Evolutionary conservation across 768 basidiomycete genomes (phyloP).

Genomic region (Royoungia palumana): DNA sequence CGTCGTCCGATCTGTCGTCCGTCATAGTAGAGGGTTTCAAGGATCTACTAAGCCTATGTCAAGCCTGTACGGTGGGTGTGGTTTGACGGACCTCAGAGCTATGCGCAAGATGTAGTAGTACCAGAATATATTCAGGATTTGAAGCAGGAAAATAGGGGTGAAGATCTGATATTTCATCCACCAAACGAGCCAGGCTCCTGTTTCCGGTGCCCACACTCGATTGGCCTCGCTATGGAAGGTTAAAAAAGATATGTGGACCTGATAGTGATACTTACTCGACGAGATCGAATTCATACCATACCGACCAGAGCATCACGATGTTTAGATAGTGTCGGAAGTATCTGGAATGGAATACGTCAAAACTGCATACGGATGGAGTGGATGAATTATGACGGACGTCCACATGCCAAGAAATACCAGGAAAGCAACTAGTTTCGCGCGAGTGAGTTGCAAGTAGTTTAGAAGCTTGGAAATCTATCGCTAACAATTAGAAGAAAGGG

Average conservation of each 20-base stretch:
- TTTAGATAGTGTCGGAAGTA: constrained; percentile 96
- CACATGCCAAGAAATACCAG: constrained; percentile 65
- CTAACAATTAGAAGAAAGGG: not conserved
- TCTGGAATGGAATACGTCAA: constrained; percentile 35
- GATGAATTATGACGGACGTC: constrained; percentile 56
- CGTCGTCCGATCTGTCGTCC: constrained; percentile 83
- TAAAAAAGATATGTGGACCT: not conserved
- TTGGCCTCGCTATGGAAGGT: constrained; percentile 43
- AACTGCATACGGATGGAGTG: not conserved
- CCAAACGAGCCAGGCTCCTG: constrained; percentile 64
- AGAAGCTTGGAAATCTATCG: constrained; percentile 75
- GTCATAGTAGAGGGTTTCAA: constrained; percentile 43
- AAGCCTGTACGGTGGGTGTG: constrained; percentile 1
- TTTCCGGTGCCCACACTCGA: constrained; percentile 54
- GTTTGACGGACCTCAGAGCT: constrained; percentile 54
- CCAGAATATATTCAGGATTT: constrained; percentile 91
- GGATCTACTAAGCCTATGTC: constrained; percentile 41
- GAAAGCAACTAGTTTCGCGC: constrained; percentile 61
- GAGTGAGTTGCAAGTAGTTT: constrained; percentile 78
- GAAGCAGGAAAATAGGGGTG: constrained; percentile 66
- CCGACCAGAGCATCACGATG: constrained; percentile 80
- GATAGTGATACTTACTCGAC: constrained; percentile 57
- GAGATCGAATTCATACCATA: constrained; percentile 73
- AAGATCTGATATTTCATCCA: constrained; percentile 90
- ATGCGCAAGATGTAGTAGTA: constrained; percentile 82